Percentiles rank a stretch among this genome's conserved stretches.
Conservation (phyloP, 352 stramenopile species). For the Phytophthora tentaculata region DNA sequence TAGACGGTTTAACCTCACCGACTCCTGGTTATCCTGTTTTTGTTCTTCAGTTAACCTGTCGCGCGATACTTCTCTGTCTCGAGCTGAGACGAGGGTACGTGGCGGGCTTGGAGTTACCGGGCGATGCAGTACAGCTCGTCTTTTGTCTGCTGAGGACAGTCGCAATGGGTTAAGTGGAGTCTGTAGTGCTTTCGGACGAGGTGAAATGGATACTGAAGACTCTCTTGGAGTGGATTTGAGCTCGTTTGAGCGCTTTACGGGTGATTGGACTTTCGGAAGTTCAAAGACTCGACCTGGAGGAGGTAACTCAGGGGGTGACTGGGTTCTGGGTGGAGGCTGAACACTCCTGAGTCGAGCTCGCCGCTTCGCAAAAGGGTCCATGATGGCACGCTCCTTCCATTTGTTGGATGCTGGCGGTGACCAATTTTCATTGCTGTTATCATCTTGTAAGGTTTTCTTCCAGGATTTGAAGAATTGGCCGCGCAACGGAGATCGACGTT, state of each 20-base stretch:
- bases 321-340: constrained; percentile 3
- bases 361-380: constrained; percentile 75
- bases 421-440: constrained; percentile 29
- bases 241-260: constrained; percentile 2
- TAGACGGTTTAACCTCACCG: constrained; percentile 1
- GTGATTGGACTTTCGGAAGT: neutral
- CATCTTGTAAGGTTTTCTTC: constrained; percentile 45
- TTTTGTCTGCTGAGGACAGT: constrained; percentile 29
- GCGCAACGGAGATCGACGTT: constrained; percentile 19
- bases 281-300: neutral
- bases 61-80: constrained; percentile 4
- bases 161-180: constrained; percentile 31
- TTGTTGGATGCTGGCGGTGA: constrained; percentile 55
- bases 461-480: constrained; percentile 64
- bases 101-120: constrained; percentile 18
- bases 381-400: constrained; percentile 72
- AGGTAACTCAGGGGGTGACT: constrained; percentile 1
- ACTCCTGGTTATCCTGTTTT: constrained; percentile 12
- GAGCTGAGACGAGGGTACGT: constrained; percentile 5
- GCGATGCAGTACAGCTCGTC: constrained; percentile 11
- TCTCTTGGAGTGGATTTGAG: neutral
- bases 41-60: constrained; percentile 16
- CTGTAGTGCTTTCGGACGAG: constrained; percentile 11
- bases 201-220: constrained; percentile 11
- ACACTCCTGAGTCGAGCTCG: constrained; percentile 23